These are phyloP conservation scores for Phytophthora uliginosa DNA, from an alignment of 352 stramenopile genomes.

Conservation along the genomic window DNA sequence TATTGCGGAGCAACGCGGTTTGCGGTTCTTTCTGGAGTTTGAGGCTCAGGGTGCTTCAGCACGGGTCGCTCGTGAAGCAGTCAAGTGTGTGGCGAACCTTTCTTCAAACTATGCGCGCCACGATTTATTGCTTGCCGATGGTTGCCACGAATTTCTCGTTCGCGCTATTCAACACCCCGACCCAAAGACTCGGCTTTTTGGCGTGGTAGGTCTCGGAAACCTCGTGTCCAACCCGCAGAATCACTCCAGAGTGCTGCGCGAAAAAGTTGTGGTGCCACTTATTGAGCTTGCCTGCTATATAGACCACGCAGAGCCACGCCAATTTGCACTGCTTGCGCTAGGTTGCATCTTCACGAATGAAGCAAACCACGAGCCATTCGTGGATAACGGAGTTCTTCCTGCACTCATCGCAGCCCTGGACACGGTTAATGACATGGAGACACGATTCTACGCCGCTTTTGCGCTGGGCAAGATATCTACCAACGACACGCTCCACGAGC, in stretches of 20 bases:
- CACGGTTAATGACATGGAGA: constrained; percentile 86
- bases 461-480: constrained; percentile 95
- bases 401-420: constrained; percentile 78
- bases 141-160: constrained; percentile 87
- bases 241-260: constrained; percentile 77
- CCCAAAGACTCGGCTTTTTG: constrained; percentile 85
- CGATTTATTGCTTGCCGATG: constrained; percentile 78
- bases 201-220: constrained; percentile 92
- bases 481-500: constrained; percentile 74
- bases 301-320: constrained; percentile 55
- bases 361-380: constrained; percentile 74
- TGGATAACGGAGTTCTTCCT: constrained; percentile 76
- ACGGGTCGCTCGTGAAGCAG: constrained; percentile 63
- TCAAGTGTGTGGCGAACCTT: constrained; percentile 85
- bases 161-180: constrained; percentile 72
- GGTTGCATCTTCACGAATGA: constrained; percentile 85
- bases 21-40: constrained; percentile 85
- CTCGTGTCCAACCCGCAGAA: constrained; percentile 88
- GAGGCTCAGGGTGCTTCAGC: constrained; percentile 38
- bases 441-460: constrained; percentile 94
- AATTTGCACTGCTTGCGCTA: constrained; percentile 88
- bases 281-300: constrained; percentile 61
- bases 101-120: constrained; percentile 91
- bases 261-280: constrained; percentile 68
- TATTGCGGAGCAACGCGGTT: constrained; percentile 81